Percentiles rank a stretch among this genome's conserved stretches.
Conservation (phyloP, 192 early-diverging fungal species). For the Backusella mclennaniae region DNA sequence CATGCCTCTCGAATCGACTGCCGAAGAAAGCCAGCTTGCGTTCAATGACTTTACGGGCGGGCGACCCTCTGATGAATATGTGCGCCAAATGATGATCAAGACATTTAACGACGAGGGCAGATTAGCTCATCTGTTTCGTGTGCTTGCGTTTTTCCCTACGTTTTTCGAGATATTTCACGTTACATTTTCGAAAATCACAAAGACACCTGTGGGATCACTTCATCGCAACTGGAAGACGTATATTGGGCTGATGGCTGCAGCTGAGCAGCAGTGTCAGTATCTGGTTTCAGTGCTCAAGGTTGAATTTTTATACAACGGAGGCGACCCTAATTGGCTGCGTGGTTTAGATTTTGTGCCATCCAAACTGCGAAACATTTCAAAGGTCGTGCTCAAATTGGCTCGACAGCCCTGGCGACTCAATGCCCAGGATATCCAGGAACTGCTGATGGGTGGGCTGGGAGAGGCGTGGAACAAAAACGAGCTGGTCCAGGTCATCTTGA, state of each 20-base stretch:
- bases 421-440: constrained; percentile 36
- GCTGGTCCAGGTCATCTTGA: constrained; percentile 52
- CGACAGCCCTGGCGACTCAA: constrained; percentile 54
- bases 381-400: constrained; percentile 45
- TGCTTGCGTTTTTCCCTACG: constrained; percentile 55
- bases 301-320: constrained; percentile 48
- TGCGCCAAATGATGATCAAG: constrained; percentile 47
- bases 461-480: constrained; percentile 54
- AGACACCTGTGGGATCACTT: constrained; percentile 43
- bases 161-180: constrained; percentile 52
- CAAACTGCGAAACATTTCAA: constrained; percentile 50
- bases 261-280: constrained; percentile 55
- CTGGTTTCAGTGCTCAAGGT: constrained; percentile 51
- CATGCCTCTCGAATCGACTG: not conserved
- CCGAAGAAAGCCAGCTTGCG: not conserved
- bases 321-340: constrained; percentile 53
- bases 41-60: constrained; percentile 34
- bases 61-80: constrained; percentile 46
- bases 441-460: constrained; percentile 30
- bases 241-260: constrained; percentile 53
- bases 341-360: constrained; percentile 41
- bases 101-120: constrained; percentile 49
- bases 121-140: constrained; percentile 45
- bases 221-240: constrained; percentile 49
- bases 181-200: constrained; percentile 39